These are phyloP conservation scores for Raffaelea deltoideospora DNA, from an alignment of 2,329 filamentous ascomycete species.

Conservation along the genomic window DNA sequence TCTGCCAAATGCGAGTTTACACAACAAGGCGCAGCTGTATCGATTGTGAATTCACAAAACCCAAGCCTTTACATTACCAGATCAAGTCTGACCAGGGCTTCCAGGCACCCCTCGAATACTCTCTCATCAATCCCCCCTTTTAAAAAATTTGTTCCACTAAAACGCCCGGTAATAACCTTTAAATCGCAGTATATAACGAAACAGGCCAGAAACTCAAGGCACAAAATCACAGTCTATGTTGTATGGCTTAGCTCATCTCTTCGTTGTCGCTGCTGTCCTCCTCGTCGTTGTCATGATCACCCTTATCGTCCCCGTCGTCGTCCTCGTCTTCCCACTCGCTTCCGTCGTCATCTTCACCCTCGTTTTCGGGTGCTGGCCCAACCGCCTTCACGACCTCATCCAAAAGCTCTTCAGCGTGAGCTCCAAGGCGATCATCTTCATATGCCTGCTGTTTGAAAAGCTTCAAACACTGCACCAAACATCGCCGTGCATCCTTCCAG, in stretches of 20 bases:
- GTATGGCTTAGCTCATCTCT: not conserved
- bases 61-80: too few relatives aligned
- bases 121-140: too few relatives aligned
- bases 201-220: not conserved
- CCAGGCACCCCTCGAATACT: too few relatives aligned
- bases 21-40: too few relatives aligned
- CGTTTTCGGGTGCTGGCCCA: conserved; percentile 40
- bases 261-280: conserved; percentile 9
- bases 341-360: conserved; percentile 32
- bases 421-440: conserved; percentile 64
- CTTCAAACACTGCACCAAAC: conserved; percentile 67
- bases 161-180: too few relatives aligned
- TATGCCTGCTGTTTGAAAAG: conserved; percentile 71
- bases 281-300: conserved; percentile 40
- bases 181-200: too few relatives aligned
- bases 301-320: conserved; percentile 34
- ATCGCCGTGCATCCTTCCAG: conserved; percentile 63
- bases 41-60: too few relatives aligned
- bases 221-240: too few relatives aligned
- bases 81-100: too few relatives aligned
- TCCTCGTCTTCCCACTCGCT: conserved; percentile 32
- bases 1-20: too few relatives aligned
- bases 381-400: conserved; percentile 47
- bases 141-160: too few relatives aligned
- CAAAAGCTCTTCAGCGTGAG: conserved; percentile 61